Evolutionary conservation across 148 eudicot genomes (phyloP).

Genomic region (Vaccinium darrowii): DNA sequence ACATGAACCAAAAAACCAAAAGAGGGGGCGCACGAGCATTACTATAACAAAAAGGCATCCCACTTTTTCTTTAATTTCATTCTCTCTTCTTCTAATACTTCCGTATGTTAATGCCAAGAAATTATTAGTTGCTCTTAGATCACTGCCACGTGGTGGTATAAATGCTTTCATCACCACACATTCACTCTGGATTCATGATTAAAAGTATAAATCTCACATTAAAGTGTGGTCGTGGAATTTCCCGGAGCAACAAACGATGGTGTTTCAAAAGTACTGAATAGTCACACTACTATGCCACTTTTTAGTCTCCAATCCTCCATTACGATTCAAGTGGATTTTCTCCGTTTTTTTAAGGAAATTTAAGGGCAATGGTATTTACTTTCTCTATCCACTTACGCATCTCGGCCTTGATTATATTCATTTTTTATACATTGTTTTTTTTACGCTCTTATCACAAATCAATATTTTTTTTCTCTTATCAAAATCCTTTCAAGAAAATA

Average conservation of each 20-base stretch:
- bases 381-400: background rate
- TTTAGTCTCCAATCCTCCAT: background rate
- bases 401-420: background rate
- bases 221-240: too few species aligned
- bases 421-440: background rate
- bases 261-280: too few species aligned
- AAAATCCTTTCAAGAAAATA: background rate
- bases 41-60: slow-evolving; percentile 25
- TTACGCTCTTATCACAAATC: background rate
- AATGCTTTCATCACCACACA: too few species aligned
- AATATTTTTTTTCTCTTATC: background rate
- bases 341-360: background rate
- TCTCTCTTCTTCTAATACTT: background rate
- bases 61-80: slow-evolving; percentile 25
- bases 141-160: too few species aligned
- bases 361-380: background rate
- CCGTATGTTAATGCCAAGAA: too few species aligned
- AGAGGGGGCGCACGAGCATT: slow-evolving; percentile 31
- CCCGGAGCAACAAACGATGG: too few species aligned
- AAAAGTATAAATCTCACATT: too few species aligned
- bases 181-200: too few species aligned
- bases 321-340: background rate
- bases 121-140: too few species aligned
- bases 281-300: too few species aligned
- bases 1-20: background rate